Base-by-base conservation (phyloP, 305 asterid species). In the Fraxinus albicans region DNA sequence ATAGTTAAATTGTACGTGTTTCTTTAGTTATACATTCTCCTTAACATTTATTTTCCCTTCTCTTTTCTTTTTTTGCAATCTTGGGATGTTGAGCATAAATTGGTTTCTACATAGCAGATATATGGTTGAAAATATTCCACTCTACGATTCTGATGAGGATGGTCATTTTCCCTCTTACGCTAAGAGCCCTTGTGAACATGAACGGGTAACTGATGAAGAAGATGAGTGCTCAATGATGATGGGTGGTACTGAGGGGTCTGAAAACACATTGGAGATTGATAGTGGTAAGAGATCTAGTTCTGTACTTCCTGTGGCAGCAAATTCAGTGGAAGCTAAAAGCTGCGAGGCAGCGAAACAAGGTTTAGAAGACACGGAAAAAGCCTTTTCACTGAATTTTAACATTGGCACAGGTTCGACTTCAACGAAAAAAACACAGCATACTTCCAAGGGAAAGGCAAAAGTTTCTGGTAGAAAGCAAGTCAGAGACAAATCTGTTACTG, bases 101-200 rank as follows among this genome's bases (percentile, higher is more conserved):
- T 72, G 84, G 60, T 63, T 83, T 77, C 83, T 63, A 44, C 74
- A 72, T 38, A 82, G 83, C 97, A 94, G 99, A 83, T 96, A 94
- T 87, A 79, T 86, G 67, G 98, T 94, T 82, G 97, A 96, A 84
- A 88, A 96, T 78, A 85, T 96, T 87, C 98, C 98, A 29, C 89
- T 96, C 74, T 96, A 96, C 63, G 98, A 96, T 83, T 96, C 99
- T 80, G 98, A 93, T 81, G 99, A 96, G 87, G 99, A 94, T 84
- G 96, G 91, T 75, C 92, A 94, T 84, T 86, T 88, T 72, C 88
- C 73, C 83, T 86, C 78, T 47, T 63, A 78, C 74, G 19, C 87
- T 75, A 77, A 85, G 80, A 63, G 73, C 84, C 77, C 87, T 42
- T 86, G 82, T 77, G 86, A 85, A 78, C 74, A 81, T 15, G 90